A percentile compares a stretch with the other conserved stretches of the same genome.
Conservation (phyloP, 805 yeast genomes). For the Naumovozyma baii region DNA sequence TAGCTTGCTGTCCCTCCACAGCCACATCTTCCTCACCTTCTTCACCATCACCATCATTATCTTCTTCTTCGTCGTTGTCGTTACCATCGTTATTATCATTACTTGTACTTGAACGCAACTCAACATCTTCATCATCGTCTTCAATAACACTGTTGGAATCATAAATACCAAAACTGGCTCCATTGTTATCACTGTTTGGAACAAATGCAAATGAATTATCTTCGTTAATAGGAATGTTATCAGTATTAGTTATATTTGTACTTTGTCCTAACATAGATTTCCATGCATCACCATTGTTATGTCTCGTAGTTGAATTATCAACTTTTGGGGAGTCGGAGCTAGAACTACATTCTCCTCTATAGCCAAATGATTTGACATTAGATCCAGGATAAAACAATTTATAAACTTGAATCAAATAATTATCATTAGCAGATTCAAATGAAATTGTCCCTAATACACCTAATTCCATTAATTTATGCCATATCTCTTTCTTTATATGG, state of each 20-base stretch:
- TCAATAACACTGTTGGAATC: neutral
- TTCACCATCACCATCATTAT: constrained; percentile 6
- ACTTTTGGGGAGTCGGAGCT: neutral
- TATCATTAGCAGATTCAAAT: constrained; percentile 23
- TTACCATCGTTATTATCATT: constrained; percentile 2
- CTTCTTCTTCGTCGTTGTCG: constrained; percentile 1
- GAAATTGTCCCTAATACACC: constrained; percentile 29
- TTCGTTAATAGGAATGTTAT: neutral
- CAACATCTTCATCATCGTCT: constrained; percentile 5
- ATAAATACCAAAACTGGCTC: neutral
- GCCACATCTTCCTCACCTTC: constrained; percentile 3
- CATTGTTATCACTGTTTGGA: neutral
- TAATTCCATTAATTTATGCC: constrained; percentile 24
- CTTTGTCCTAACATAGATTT: neutral
- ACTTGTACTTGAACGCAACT: neutral
- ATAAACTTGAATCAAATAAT: constrained; percentile 24
- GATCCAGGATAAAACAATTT: constrained; percentile 23
- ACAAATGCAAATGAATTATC: neutral
- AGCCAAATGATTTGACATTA: neutral
- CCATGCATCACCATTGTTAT: neutral
- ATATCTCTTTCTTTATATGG: constrained; percentile 20
- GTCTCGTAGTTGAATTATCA: neutral
- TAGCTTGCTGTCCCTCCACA: neutral
- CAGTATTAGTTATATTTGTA: neutral
- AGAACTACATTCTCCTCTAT: neutral